Conservation (phyloP, 1,284 basidiomycete species). For the Trichosporon sp. region DNA sequence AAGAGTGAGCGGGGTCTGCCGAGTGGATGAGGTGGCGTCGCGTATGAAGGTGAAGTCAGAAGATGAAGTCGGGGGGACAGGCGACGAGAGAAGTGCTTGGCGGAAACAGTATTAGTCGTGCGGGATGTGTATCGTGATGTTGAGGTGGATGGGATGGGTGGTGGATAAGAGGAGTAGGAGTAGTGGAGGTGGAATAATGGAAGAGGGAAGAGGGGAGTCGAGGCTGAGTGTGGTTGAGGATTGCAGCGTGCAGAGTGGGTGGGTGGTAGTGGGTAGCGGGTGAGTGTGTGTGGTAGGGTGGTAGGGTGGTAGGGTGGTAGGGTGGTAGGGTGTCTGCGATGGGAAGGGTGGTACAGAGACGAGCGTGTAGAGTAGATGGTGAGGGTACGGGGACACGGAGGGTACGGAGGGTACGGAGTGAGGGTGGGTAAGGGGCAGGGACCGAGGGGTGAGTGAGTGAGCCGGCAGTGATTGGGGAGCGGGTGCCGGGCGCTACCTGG, state of each 20-base stretch:
- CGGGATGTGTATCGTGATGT: not conserved
- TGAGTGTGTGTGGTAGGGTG: no score
- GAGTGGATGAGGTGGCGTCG: not conserved
- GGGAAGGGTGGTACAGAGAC: no score
- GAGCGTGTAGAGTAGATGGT: no score
- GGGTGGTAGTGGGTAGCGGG: no score
- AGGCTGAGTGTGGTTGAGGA: no score
- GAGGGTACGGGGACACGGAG: no score
- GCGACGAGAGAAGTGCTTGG: not conserved
- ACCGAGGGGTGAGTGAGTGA: not conserved
- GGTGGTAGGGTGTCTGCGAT: no score
- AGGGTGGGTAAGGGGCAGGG: not conserved
- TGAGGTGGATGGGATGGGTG: not conserved
- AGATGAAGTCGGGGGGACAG: not conserved
- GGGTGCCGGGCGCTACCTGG: not conserved
- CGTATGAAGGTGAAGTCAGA: not conserved
- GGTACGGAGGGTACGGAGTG: no score
- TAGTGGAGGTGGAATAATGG: no score
- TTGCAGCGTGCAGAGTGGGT: no score
- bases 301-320: no score
- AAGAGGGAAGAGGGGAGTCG: no score
- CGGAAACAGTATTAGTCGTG: not conserved
- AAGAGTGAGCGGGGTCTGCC: not conserved
- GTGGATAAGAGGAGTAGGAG: not conserved
- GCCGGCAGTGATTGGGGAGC: not conserved